Percentiles rank a stretch among this genome's conserved stretches.
These are phyloP conservation scores for Pseudocercospora musae DNA, from an alignment of 2,329 filamentous ascomycete genomes.

Conservation along the genomic window DNA sequence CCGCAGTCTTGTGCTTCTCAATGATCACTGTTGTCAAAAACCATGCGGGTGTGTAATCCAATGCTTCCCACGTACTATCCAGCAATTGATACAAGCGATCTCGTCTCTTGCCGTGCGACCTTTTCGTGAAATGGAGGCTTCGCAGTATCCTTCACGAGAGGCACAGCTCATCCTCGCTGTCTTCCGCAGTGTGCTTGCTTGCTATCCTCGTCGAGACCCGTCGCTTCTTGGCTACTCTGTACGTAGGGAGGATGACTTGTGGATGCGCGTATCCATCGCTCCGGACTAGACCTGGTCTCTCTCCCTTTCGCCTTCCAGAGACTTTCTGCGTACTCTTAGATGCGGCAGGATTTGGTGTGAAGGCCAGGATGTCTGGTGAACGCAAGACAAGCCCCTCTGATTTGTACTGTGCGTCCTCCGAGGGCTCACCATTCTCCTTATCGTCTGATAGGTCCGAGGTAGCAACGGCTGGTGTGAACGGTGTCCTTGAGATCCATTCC, in stretches of 20 bases:
- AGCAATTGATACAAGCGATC: not conserved
- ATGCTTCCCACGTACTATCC: not conserved
- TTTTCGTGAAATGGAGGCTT: no score
- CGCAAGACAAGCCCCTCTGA: not conserved
- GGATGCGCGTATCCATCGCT: not conserved
- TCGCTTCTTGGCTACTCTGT: not conserved
- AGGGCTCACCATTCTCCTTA: not conserved
- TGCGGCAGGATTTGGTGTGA: not conserved
- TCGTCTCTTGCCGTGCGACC: not conserved
- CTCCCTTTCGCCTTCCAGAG: not conserved
- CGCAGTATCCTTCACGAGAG: not conserved
- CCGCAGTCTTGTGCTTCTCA: no score
- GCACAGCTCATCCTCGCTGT: conserved; percentile 1
- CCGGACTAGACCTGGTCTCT: not conserved
- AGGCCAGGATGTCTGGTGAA: not conserved
- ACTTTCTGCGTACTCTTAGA: not conserved
- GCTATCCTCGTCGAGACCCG: not conserved
- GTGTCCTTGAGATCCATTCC: conserved; percentile 46
- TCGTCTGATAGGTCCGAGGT: not conserved
- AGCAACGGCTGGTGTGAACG: conserved; percentile 21
- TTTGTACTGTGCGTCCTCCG: not conserved
- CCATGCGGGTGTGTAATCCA: not conserved
- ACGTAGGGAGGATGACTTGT: not conserved
- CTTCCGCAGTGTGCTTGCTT: not conserved
- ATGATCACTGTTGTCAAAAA: not conserved